phyloP scores from a whole-genome alignment of 202 grass and related monocot species.

The Carex arenaria region DNA sequence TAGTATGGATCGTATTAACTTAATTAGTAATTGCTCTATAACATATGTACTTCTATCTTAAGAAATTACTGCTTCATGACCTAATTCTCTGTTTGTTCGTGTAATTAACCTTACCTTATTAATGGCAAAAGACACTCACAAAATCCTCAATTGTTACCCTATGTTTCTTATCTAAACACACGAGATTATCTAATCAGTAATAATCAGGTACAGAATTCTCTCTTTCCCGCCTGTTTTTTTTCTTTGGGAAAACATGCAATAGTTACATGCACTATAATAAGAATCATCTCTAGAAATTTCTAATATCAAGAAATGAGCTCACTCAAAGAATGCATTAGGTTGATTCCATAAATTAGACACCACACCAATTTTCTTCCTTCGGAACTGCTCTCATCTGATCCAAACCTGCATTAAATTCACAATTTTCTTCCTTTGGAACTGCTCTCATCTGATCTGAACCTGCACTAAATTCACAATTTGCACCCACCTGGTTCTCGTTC shows the following conservation, averaged over 20 bases:
- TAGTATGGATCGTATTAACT: not conserved
- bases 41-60: not conserved
- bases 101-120: not conserved
- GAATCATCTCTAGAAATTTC: not conserved
- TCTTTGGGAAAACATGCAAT: not conserved
- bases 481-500: not conserved
- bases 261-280: not conserved
- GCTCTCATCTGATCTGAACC: not conserved
- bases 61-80: not conserved
- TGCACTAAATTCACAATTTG: conserved; percentile 3
- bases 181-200: not conserved
- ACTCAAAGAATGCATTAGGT: not conserved
- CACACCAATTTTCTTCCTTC: not conserved
- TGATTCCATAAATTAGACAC: not conserved
- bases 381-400: not conserved
- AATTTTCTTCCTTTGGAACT: not conserved
- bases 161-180: not conserved
- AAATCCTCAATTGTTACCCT: not conserved
- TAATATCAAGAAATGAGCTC: not conserved
- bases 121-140: not conserved
- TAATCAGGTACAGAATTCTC: not conserved
- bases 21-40: too few relatives aligned
- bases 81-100: not conserved
- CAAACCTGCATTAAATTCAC: not conserved
- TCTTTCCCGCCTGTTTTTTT: not conserved